Evolutionary conservation across 257 asterid species (phyloP), one percentile per base, ranked within the genome.

Genomic region (Solanum bulbocastanum): DNA sequence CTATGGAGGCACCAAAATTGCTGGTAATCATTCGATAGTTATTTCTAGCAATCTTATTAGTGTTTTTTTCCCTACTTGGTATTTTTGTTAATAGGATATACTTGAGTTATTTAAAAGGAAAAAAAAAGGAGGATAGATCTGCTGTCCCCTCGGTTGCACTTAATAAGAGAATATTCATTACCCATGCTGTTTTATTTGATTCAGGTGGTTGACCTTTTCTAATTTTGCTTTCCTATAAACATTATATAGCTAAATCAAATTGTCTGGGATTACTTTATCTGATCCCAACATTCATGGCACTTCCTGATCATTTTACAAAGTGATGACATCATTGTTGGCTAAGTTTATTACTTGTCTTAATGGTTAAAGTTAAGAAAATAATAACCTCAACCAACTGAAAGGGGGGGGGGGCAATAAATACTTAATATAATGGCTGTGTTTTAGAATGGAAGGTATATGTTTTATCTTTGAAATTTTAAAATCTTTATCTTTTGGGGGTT

Each of bases 1-100:
- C 93, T 97, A 97, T 60, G 99, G 99, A 88, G 99, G 99, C 93
- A 92, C 93, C 62, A 87, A 87, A 71, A 95, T 94, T 89, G 98
- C 98, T 83, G 99, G 99, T 97, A 94, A 58, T 39, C 88, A 73
- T 39, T 90, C 30, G 85, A 22, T n/a, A 40, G 68, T 44, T 79
- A 62, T 74, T 30, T 87, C 60, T 66, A 30, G 56, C 39, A 30
- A 58, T 22, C 82, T 11, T 18, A 39, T 39, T 75, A 23, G 18
- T 74, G 16, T 8, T 73, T 73, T 33, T 20, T 35, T 20, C 30
- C 49, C 74, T 1, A 39, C 14, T 7, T 23, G 33, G 3, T 76
- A n/a, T 42, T 44, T 78, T 4, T 8, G 15, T 13, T 7, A 2
- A 42, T 79, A 15, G 65, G 65, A 25, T 79, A 25, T 1, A 15